Percentiles rank a stretch among this genome's conserved stretches.
phyloP scores from a whole-genome alignment of 805 yeast genomes.

The Wickerhamia fluorescens region DNA sequence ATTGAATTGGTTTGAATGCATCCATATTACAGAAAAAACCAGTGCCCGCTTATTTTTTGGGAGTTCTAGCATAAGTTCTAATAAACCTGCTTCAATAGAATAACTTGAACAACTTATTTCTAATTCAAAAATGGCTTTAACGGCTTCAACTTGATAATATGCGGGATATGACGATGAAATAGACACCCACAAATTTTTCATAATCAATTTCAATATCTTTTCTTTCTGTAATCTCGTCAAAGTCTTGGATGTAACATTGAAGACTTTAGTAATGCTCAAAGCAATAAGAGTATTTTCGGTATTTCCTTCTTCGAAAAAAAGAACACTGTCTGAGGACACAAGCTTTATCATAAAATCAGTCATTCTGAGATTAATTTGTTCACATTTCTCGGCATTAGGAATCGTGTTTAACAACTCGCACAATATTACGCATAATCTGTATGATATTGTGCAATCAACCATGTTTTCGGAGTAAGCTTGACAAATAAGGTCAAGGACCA shows the following conservation, averaged over 20 bases:
- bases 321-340: neutral
- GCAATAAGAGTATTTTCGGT: slow-evolving; percentile 18
- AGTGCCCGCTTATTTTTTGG: slow-evolving; percentile 32
- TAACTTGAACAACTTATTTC: slow-evolving; percentile 45
- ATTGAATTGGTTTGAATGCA: slow-evolving; percentile 47
- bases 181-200: slow-evolving; percentile 49
- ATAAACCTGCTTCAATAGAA: slow-evolving; percentile 67
- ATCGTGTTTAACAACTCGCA: slow-evolving; percentile 13
- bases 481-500: slow-evolving; percentile 6
- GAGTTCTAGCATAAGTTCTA: slow-evolving; percentile 43
- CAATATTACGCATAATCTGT: slow-evolving; percentile 13
- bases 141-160: slow-evolving; percentile 62
- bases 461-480: slow-evolving; percentile 12
- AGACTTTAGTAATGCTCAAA: slow-evolving; percentile 38
- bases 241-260: slow-evolving; percentile 25
- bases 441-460: slow-evolving; percentile 9
- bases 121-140: slow-evolving; percentile 55
- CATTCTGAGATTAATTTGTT: neutral
- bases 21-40: slow-evolving; percentile 68
- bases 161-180: slow-evolving; percentile 42
- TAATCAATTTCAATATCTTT: slow-evolving; percentile 32
- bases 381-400: too few relatives aligned
- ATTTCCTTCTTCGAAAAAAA: neutral
- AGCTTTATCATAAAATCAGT: neutral
- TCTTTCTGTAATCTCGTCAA: slow-evolving; percentile 26